These are phyloP conservation scores for sorghum (Sorghum bicolor) DNA, from an alignment of 176 grass and related monocot species.

Conservation along the genomic window Sorghum_bicolor_NCBIv3 NC_012876.2:734001-734500, in stretches of 20 bases:
- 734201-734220: background rate
- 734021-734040: no score
- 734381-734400: no score
- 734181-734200: background rate
- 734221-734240: conserved; percentile 1
- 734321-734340: no score
- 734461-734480: no score
- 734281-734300: background rate
- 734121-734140: background rate
- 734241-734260: background rate
- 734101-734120: background rate
- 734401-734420: no score
- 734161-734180: background rate
- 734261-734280: background rate
- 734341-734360: no score
- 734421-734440: no score
- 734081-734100: background rate
- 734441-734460: no score
- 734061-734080: background rate
- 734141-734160: background rate
- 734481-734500: no score
- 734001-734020: background rate
- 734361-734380: no score
- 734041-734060: background rate
- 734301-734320: background rate